These are phyloP conservation scores for Fusarium sp. DNA, from an alignment of 2,329 filamentous ascomycete species.

Conservation along the genomic window DNA sequence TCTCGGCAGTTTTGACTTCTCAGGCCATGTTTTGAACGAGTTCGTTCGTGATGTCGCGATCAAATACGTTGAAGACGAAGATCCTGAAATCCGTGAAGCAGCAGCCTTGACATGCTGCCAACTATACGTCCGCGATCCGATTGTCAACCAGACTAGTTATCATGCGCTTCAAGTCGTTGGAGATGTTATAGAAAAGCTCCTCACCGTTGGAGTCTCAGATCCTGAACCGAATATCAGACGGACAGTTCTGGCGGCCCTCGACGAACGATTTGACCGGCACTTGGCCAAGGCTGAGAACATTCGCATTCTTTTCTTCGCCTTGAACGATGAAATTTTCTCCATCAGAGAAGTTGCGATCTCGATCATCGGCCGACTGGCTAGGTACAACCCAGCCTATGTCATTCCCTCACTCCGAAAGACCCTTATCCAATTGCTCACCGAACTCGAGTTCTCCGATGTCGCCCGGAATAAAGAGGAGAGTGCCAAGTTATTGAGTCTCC, in stretches of 20 bases:
- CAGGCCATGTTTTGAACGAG: conserved; percentile 92
- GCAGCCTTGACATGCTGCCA: conserved; percentile 98
- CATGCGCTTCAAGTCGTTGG: conserved; percentile 97
- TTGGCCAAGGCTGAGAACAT: conserved; percentile 99
- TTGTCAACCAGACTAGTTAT: conserved; percentile 97
- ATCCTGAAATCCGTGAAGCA: conserved; percentile 91
- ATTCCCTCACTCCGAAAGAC: conserved; percentile 96
- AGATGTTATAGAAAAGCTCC: conserved; percentile 95
- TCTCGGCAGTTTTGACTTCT: conserved; percentile 97
- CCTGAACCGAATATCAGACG: conserved; percentile 88
- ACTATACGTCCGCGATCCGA: conserved; percentile 94
- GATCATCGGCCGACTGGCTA: conserved; percentile 93
- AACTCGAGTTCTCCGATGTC: conserved; percentile 95
- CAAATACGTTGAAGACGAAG: conserved; percentile 97
- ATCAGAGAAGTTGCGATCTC: conserved; percentile 96
- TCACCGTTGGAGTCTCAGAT: conserved; percentile 95
- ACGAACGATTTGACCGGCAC: conserved; percentile 94
- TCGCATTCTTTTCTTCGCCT: conserved; percentile 90
- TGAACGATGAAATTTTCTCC: conserved; percentile 93
- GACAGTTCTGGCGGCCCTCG: conserved; percentile 89
- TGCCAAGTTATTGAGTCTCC: conserved; percentile 88
- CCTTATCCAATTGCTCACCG: conserved; percentile 94
- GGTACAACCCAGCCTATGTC: conserved; percentile 95
- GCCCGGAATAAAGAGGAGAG: conserved; percentile 96
- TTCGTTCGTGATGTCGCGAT: conserved; percentile 99